phyloP scores from a whole-genome alignment of 179 eudicot genomes.

The Spinacia oleracea region DNA sequence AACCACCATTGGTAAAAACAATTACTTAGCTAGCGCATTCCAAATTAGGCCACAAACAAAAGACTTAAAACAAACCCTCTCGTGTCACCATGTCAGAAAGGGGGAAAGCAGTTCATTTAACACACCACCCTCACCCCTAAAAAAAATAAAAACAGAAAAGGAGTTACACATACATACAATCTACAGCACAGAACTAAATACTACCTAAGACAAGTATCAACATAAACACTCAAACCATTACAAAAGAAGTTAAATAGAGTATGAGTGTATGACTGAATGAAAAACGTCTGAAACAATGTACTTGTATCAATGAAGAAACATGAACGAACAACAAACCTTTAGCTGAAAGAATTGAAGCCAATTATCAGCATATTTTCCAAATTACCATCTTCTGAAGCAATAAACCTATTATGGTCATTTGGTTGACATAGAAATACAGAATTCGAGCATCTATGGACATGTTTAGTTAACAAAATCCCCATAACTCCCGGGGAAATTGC shows the following conservation, averaged over 20 bases:
- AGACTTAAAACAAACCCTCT: not conserved
- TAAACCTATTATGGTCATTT: not conserved
- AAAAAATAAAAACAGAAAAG: not conserved
- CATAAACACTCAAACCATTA: not conserved
- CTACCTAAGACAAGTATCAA: not conserved
- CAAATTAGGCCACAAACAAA: not conserved
- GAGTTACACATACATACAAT: not conserved
- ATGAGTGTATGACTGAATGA: not conserved
- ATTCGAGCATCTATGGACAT: not conserved
- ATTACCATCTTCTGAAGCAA: not conserved
- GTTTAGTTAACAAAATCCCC: not conserved
- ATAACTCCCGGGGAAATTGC: not conserved
- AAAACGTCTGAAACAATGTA: not conserved
- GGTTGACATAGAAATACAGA: not conserved
- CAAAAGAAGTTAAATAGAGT: too few species aligned
- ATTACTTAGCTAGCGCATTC: not conserved
- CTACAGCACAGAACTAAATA: not conserved
- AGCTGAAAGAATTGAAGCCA: not conserved
- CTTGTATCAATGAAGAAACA: not conserved
- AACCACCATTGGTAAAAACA: not conserved
- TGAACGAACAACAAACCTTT: not conserved
- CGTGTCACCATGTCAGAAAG: not conserved
- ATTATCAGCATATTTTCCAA: not conserved
- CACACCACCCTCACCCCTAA: not conserved
- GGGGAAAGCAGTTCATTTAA: not conserved